phyloP scores from a whole-genome alignment of 192 early-diverging fungal genomes.

The Mortierella alpina region DNA sequence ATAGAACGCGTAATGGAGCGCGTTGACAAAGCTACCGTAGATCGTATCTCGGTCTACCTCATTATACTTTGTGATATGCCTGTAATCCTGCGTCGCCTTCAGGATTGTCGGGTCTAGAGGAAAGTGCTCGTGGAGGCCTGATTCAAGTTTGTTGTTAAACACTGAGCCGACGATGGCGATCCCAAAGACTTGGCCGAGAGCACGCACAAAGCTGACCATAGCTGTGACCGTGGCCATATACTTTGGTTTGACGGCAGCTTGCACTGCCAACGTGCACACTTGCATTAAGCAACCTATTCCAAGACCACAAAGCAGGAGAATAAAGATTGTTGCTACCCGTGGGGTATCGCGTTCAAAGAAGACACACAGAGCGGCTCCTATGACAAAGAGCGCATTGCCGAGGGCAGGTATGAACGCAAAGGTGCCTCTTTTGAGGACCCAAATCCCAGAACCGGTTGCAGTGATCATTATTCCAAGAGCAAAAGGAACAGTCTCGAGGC shows the following conservation, averaged over 20 bases:
- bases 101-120: slow-evolving; percentile 12
- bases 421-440: slow-evolving; percentile 60
- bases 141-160: slow-evolving; percentile 53
- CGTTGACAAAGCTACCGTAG: slow-evolving; percentile 59
- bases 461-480: slow-evolving; percentile 70
- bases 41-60: slow-evolving; percentile 45
- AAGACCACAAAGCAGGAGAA: slow-evolving; percentile 73
- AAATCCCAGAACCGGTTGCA: slow-evolving; percentile 69
- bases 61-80: slow-evolving; percentile 45
- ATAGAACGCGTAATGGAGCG: slow-evolving; percentile 61
- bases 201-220: slow-evolving; percentile 68
- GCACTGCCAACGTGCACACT: slow-evolving; percentile 70
- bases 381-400: slow-evolving; percentile 66
- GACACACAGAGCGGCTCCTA: slow-evolving; percentile 70
- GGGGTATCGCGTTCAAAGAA: slow-evolving; percentile 59
- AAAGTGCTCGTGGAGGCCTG: not conserved
- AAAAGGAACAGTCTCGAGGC: slow-evolving; percentile 79
- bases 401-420: slow-evolving; percentile 73
- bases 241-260: slow-evolving; percentile 66
- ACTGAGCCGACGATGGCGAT: slow-evolving; percentile 49
- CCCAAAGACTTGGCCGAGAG: slow-evolving; percentile 36
- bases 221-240: slow-evolving; percentile 77
- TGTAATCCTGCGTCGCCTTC: not conserved
- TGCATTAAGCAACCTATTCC: slow-evolving; percentile 82
- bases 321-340: slow-evolving; percentile 65